Percentiles rank a stretch among this genome's conserved stretches.
These are phyloP conservation scores for Rosa lucieae DNA, from an alignment of 306 rosid species.

Conservation along the genomic window DNA sequence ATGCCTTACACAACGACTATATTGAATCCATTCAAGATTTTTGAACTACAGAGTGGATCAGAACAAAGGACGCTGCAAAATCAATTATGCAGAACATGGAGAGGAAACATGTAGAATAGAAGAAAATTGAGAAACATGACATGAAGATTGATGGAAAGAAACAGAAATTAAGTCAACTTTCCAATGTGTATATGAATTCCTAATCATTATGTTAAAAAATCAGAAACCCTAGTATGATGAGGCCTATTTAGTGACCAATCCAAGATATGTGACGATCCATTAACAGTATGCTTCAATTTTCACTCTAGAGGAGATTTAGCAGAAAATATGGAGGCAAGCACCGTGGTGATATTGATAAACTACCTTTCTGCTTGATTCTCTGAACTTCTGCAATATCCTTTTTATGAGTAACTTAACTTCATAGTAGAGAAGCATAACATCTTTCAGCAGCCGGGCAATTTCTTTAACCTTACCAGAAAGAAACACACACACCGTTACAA, in stretches of 20 bases:
- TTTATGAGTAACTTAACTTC: constrained; percentile 67
- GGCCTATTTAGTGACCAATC: too few species aligned
- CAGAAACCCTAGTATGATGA: too few species aligned
- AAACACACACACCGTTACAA: constrained; percentile 94
- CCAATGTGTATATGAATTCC: too few species aligned
- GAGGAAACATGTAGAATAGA: background rate
- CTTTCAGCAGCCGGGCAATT: constrained; percentile 87
- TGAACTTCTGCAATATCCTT: constrained; percentile 84
- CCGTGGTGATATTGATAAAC: constrained; percentile 2
- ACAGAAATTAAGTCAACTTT: too few species aligned
- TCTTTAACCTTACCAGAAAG: constrained; percentile 98
- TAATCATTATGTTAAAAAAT: too few species aligned
- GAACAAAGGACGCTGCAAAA: too few species aligned
- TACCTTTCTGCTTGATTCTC: constrained; percentile 87
- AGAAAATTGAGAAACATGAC: too few species aligned
- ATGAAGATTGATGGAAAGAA: background rate
- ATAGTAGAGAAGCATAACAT: constrained; percentile 86
- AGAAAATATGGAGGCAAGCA: background rate
- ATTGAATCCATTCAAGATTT: too few species aligned
- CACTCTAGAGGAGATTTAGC: background rate
- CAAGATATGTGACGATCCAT: too few species aligned
- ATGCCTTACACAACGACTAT: too few species aligned
- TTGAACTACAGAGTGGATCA: background rate
- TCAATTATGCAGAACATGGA: background rate
- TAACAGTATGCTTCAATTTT: background rate